Conservation (phyloP, 768 basidiomycete species). For the Rhodocollybia butyracea region DNA sequence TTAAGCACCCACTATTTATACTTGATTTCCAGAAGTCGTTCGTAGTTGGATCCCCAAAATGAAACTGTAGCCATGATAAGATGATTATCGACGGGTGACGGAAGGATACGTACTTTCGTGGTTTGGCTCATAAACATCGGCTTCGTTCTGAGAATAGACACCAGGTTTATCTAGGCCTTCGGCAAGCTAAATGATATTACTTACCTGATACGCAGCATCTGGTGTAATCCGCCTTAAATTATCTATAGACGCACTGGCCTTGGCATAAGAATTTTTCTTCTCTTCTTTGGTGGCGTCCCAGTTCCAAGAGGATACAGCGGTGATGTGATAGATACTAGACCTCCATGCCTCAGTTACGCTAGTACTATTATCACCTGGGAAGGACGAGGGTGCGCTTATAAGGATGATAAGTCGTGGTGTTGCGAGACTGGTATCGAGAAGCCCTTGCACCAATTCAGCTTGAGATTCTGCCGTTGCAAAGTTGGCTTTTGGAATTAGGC, state of each 20-base stretch:
- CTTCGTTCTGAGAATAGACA: conserved; percentile 21
- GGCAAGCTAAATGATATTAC: conserved; percentile 5
- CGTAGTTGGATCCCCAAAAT: conserved; percentile 26
- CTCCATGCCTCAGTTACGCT: conserved; percentile 31
- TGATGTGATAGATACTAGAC: conserved; percentile 42
- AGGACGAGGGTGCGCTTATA: conserved; percentile 36
- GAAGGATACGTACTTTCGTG: conserved; percentile 13
- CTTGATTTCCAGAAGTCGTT: conserved; percentile 22
- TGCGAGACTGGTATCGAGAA: conserved; percentile 30
- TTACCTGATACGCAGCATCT: conserved; percentile 42
- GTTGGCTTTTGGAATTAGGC: conserved; percentile 37
- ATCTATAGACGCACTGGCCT: conserved; percentile 35
- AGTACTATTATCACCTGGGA: conserved; percentile 29
- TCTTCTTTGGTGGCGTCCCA: conserved; percentile 41
- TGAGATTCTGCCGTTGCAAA: conserved; percentile 30
- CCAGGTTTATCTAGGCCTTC: neutral
- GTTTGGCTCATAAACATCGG: conserved; percentile 27
- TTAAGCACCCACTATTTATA: conserved; percentile 21
- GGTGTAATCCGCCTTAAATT: conserved; percentile 39
- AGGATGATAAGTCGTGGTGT: conserved; percentile 41
- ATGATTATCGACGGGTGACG: neutral
- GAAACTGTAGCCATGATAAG: conserved; percentile 8
- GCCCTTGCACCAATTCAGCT: conserved; percentile 30
- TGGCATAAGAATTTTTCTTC: conserved; percentile 28
- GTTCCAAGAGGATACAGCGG: conserved; percentile 39